Evolutionary conservation across 202 grass and related monocot species (phyloP).

Genomic region (Cymbopogon flexuosus): DNA sequence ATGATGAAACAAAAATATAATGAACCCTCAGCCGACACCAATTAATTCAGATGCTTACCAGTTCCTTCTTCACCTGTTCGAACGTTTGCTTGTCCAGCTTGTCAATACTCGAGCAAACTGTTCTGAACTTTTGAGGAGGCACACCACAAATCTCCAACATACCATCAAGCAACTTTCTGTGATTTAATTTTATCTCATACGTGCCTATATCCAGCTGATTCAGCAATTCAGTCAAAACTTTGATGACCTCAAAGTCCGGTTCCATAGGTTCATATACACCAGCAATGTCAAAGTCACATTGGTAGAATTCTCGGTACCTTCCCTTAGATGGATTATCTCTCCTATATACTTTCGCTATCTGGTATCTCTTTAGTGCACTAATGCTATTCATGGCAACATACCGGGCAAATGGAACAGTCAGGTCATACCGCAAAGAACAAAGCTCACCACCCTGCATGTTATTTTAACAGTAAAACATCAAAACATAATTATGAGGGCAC

Average conservation of each 20-base stretch:
- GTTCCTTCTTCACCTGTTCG: slow-evolving; percentile 83
- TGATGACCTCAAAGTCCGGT: slow-evolving; percentile 89
- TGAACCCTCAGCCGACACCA: not conserved
- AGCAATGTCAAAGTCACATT: slow-evolving; percentile 96
- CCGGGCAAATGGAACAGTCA: slow-evolving; percentile 92
- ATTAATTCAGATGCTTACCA: slow-evolving; percentile 47
- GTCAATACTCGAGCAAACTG: slow-evolving; percentile 97
- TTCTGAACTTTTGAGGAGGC: slow-evolving; percentile 91
- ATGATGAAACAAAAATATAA: slow-evolving; percentile 8
- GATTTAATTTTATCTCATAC: slow-evolving; percentile 94
- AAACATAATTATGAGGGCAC: not conserved
- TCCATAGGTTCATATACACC: slow-evolving; percentile 81
- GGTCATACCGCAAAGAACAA: slow-evolving; percentile 91
- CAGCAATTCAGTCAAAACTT: slow-evolving; percentile 82
- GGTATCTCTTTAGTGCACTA: slow-evolving; percentile 79
- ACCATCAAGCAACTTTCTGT: slow-evolving; percentile 91
- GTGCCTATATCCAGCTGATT: slow-evolving; percentile 81
- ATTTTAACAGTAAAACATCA: slow-evolving; percentile 28
- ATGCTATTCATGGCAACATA: slow-evolving; percentile 90
- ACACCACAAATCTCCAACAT: slow-evolving; percentile 98
- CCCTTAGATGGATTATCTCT: slow-evolving; percentile 97
- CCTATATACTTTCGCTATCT: slow-evolving; percentile 96
- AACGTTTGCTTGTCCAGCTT: slow-evolving; percentile 93
- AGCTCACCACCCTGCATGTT: slow-evolving; percentile 84
- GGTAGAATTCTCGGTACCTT: slow-evolving; percentile 93